Conservation (phyloP, 2,329 filamentous ascomycete species). For the Coleophoma crateriformis region DNA sequence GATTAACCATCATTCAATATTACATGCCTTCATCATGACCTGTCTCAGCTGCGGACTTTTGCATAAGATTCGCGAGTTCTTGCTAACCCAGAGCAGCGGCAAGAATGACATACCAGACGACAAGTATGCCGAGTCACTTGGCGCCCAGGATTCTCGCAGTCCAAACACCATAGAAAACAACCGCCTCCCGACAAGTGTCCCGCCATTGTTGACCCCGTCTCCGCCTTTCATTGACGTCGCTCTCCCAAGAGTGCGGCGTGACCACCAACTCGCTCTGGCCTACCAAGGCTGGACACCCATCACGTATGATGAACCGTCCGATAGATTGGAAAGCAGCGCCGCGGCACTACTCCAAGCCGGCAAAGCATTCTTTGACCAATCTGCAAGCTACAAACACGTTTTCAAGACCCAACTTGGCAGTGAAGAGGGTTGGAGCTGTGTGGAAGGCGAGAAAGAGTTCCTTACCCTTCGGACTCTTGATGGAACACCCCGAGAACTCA, state of each 20-base stretch:
- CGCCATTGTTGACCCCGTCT: not conserved
- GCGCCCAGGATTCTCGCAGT: not conserved
- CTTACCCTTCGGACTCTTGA: slow-evolving; percentile 17
- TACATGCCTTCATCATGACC: not conserved
- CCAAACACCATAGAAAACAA: not conserved
- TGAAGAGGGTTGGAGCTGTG: slow-evolving; percentile 18
- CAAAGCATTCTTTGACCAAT: slow-evolving; percentile 17
- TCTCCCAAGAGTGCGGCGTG: slow-evolving; percentile 11
- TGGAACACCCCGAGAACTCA: slow-evolving; percentile 11
- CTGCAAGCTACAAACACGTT: slow-evolving; percentile 11
- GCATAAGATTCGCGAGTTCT: not conserved
- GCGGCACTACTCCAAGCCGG: slow-evolving; percentile 14
- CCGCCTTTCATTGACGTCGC: slow-evolving; percentile 3
- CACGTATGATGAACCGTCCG: slow-evolving; percentile 4
- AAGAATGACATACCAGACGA: not conserved
- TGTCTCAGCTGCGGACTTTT: not conserved
- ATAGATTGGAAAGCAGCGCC: slow-evolving; percentile 11
- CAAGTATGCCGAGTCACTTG: not conserved
- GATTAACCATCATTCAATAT: not conserved
- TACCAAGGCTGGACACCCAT: slow-evolving; percentile 21
- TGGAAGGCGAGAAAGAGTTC: slow-evolving; percentile 22
- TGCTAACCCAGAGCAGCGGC: not conserved
- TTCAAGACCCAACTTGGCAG: slow-evolving; percentile 14
- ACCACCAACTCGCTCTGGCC: slow-evolving; percentile 10
- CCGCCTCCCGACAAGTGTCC: not conserved